Percentiles rank a stretch among this genome's conserved stretches.
phyloP scores from a whole-genome alignment of 331 rosid species.

The Saraca asoca region DNA sequence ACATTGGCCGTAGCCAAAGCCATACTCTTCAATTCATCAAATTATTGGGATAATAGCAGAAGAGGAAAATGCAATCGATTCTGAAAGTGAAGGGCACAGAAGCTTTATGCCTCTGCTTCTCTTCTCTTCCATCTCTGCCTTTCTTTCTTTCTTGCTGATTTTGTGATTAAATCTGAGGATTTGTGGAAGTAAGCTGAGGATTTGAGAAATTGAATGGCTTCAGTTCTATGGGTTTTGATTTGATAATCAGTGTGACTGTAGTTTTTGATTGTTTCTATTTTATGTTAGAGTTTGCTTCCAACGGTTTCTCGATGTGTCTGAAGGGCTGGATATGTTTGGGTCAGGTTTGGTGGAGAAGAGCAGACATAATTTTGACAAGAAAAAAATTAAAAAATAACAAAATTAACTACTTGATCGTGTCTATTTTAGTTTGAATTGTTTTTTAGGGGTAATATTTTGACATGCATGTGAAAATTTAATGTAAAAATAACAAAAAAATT shows the following conservation, averaged over 20 bases:
- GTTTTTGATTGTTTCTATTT: not conserved
- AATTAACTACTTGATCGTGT: too few species aligned
- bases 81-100: slow-evolving; percentile 57
- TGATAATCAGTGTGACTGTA: not conserved
- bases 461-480: too few species aligned
- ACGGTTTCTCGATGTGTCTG: slow-evolving; percentile 53
- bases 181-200: not conserved
- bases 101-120: slow-evolving; percentile 48
- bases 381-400: too few species aligned
- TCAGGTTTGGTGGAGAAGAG: not conserved
- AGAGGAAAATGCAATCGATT: too few species aligned
- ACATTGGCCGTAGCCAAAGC: too few species aligned
- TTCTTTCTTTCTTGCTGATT: not conserved
- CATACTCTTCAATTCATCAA: too few species aligned
- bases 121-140: slow-evolving; percentile 30
- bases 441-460: too few species aligned
- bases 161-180: not conserved
- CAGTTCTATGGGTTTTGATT: not conserved
- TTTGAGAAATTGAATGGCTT: too few species aligned
- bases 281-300: slow-evolving; percentile 21
- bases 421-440: too few species aligned
- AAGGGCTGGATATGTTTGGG: slow-evolving; percentile 1
- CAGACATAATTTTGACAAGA: too few species aligned
- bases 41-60: too few species aligned
- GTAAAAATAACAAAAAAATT: too few species aligned